Evolutionary conservation across 352 stramenopile species (phyloP).

Genomic region (Globisporangium irregulare): DNA sequence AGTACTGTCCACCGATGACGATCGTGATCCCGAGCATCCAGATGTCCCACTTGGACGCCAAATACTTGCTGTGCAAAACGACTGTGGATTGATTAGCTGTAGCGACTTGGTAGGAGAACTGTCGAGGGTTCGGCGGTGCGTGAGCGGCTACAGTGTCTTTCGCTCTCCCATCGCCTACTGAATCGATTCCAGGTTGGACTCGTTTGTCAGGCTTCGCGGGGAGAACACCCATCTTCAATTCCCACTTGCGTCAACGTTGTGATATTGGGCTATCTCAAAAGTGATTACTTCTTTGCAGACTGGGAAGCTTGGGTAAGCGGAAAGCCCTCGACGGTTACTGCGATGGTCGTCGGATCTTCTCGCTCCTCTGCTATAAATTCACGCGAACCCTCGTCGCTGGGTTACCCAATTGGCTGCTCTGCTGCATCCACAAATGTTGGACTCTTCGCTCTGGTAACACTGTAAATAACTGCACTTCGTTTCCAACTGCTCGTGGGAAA

Average conservation of each 20-base stretch:
- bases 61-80: not conserved
- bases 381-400: not conserved
- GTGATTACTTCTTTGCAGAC: no score
- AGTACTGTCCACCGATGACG: conserved; percentile 33
- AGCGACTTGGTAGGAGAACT: not conserved
- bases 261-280: no score
- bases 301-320: no score
- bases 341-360: no score
- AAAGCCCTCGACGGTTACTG: no score
- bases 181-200: no score
- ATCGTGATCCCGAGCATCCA: conserved; percentile 34
- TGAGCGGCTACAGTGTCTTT: not conserved
- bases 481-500: not conserved
- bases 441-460: not conserved
- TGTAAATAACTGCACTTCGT: not conserved
- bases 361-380: not conserved
- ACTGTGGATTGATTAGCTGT: not conserved
- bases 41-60: conserved; percentile 34
- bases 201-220: no score
- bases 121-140: not conserved
- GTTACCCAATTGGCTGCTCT: not conserved
- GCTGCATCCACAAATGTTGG: not conserved
- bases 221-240: no score
- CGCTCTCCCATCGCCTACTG: no score
- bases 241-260: no score